Evolutionary conservation across 192 early-diverging fungal genomes (phyloP), one percentile per base, ranked within the genome.

Genomic region (Entomortierella chlamydospora): DNA sequence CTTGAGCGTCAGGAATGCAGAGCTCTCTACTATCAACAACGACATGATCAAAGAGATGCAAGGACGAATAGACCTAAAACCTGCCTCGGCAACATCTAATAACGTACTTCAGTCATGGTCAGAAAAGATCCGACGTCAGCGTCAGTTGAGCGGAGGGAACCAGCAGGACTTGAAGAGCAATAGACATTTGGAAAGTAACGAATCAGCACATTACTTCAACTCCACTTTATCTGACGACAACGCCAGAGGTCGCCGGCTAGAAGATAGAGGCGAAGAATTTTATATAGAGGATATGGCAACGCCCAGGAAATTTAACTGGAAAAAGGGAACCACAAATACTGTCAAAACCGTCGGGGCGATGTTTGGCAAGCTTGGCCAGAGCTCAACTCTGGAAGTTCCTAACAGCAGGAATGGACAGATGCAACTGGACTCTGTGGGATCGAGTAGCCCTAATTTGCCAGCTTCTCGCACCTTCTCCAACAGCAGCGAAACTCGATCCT

Each of bases 241-340:
- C 39, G 15, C 4, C 67, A 81, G 15, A 47, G 20, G 20, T 47
- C 45, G n/a, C 61, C 77, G 54, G 68, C 68, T 30, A 61, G 85
- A 43, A 60, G 62, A 41, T 47, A 64, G 41, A 15, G 60, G 70
- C 25, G 76, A 79, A 18, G 76, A 79, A 12, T 56, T 70, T 57
- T 64, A 70, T 66, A 66, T 68, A 0, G 76, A 79, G 34, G 74
- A 79, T 11, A 70, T 79, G 43, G 43, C 66, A 5, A 39, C 79
- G 8, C 85, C 86, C 28, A 89, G 85, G 33, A 83, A 84, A 70
- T 89, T 89, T 64, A 86, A 87, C 37, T 72, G 86, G 79, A 87
- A 86, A 58, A 85, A 81, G 17, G 72, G 74, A 2, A 70, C 70
- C 43, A 84, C 73, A 41, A 81, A 64, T 22, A 49, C 60, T 18